Base-by-base conservation (phyloP, 2,329 filamentous ascomycete genomes). In the Fusarium pseudocircinatum region DNA sequence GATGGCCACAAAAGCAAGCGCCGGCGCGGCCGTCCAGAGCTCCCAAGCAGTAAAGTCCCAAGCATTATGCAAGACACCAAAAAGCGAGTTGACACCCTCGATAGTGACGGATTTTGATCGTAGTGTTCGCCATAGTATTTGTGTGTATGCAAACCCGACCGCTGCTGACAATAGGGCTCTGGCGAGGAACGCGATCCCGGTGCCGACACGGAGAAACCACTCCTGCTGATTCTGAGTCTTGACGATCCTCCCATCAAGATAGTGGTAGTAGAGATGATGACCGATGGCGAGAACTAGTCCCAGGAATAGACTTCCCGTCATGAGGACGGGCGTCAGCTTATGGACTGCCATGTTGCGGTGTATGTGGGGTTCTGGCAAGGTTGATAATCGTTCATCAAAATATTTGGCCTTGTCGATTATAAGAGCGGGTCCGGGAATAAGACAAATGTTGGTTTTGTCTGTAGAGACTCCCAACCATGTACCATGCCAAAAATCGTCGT, bases 201-300 rank as follows among this genome's bases (percentile, higher is more conserved):
- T 72, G 1, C 70, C 70, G 0, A 72, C 30, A 14, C 70, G 69
- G 1, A 72, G 10, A 10, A 47, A 69, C 69, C 70, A 72, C n/a
- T 72, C 68, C 36, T 72, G 70, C 1, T 72, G 70, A 0, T 22
- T 44, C 1, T 63, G 47, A 6, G 15, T 65, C 20, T 46, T 24
- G 6, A 69, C 30, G 0, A 72, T 36, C 1, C 37, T 26, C 0
- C 30, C 24, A 1, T 72, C 15, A 0, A 69, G 36, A 11, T 34
- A 57, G 0, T 46, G 13, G 20, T 72, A 72, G 22, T 57, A 72
- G 0, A 72, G n/a, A 14, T 72, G 69, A 14, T 72, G 70, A 0
- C 43, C 54, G 1, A 72, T 24, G 8, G 68, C 68, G 1, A 72
- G 56, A 0, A 43, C 0, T 4, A 65, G 2, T 22, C 63, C 70